Conservation (phyloP, 768 basidiomycete genomes). For the Pleurotus platypus region DNA sequence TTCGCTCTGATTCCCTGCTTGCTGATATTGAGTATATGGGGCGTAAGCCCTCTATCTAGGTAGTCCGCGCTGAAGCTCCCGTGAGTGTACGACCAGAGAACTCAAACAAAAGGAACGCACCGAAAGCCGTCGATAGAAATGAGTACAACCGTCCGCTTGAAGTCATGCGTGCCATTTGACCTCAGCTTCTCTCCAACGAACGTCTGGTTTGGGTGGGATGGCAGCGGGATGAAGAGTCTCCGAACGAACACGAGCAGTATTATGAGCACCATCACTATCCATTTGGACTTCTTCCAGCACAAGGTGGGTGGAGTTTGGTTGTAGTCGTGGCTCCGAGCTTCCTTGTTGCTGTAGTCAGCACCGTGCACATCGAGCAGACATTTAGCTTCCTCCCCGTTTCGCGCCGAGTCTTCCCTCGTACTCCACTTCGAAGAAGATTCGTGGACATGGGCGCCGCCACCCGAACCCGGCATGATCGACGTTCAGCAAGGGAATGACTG, state of each 20-base stretch:
- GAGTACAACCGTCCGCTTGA: slow-evolving; percentile 76
- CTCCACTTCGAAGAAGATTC: too few species aligned
- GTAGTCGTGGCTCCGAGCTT: slow-evolving; percentile 9
- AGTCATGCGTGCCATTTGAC: slow-evolving; percentile 83
- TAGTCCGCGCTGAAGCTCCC: slow-evolving; percentile 67
- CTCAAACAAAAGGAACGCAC: slow-evolving; percentile 25
- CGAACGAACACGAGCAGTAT: slow-evolving; percentile 38
- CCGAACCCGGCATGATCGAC: too few species aligned
- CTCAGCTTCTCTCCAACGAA: slow-evolving; percentile 40
- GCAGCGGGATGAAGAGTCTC: slow-evolving; percentile 26
- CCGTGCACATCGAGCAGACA: too few species aligned
- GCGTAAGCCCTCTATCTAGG: slow-evolving; percentile 80
- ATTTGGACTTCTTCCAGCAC: slow-evolving; percentile 34
- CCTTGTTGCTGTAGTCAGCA: too few species aligned
- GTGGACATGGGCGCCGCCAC: too few species aligned
- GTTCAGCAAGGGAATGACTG: too few species aligned
- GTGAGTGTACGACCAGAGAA: slow-evolving; percentile 10
- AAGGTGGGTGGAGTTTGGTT: slow-evolving; percentile 22
- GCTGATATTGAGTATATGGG: slow-evolving; percentile 77
- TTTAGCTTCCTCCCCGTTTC: too few species aligned
- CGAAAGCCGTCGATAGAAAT: slow-evolving; percentile 86
- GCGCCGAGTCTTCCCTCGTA: too few species aligned
- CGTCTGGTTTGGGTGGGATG: slow-evolving; percentile 22
- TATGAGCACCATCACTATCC: slow-evolving; percentile 34
- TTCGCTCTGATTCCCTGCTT: slow-evolving; percentile 82